Percentiles rank a stretch among this genome's conserved stretches.
These are phyloP conservation scores for Tricladium varicosporioides DNA, from an alignment of 2,329 filamentous ascomycete species.

Conservation along the genomic window DNA sequence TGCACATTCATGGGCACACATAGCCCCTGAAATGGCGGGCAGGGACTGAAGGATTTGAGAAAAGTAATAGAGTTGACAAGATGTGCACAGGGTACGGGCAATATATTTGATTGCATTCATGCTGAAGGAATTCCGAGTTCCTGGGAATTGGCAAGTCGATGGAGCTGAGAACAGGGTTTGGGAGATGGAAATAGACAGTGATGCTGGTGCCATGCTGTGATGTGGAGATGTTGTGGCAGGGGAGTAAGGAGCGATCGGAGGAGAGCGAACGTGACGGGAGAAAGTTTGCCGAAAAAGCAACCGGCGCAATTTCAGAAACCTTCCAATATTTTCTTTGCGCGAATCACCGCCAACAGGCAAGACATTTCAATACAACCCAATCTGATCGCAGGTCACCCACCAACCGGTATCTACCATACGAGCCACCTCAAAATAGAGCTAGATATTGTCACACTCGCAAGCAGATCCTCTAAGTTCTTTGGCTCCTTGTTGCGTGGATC, in stretches of 20 bases:
- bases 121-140: background rate
- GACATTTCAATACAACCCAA: background rate
- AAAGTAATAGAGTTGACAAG: too few species aligned
- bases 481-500: too few species aligned
- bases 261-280: too few species aligned
- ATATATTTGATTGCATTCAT: background rate
- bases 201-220: background rate
- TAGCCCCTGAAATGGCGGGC: too few species aligned
- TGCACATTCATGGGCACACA: too few species aligned
- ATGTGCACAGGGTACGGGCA: background rate
- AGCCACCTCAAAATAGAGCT: background rate
- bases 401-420: background rate
- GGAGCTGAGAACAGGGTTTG: background rate
- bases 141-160: background rate
- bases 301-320: background rate
- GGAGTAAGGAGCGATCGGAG: background rate
- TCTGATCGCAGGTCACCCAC: background rate
- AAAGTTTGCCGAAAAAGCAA: slow-evolving; percentile 3
- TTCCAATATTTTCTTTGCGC: background rate
- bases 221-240: too few species aligned
- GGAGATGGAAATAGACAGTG: background rate
- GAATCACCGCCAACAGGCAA: background rate
- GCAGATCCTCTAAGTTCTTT: background rate
- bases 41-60: too few species aligned
- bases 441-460: background rate